Base-by-base conservation (phyloP, 2,329 filamentous ascomycete genomes). In the Daldinia eschscholtzii region DNA sequence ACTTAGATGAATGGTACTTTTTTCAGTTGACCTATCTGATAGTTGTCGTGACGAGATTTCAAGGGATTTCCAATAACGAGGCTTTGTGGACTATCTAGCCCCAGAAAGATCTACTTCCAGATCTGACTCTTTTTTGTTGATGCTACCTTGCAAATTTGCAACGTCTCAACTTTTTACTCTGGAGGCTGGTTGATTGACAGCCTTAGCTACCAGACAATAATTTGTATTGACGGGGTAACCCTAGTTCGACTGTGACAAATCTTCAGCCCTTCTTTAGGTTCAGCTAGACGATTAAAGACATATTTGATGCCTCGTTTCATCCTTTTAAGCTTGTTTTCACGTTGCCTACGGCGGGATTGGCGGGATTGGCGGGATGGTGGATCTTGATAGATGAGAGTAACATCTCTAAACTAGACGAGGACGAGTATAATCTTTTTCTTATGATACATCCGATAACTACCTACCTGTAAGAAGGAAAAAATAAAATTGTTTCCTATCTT, bases 301-400 rank as follows among this genome's bases (percentile, higher is more conserved):
- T 41, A 50, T 35, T 59, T 53, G 57, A 42, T 23, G 20, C 42
- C 53, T 30, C 12, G 53, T 35, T 57, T 53, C 20, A 33, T 42
- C 39, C 53, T 57, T 58, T 66, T 68, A 68, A 65, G 59, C 67
- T 72, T 70, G 61, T 70, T 72, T 70, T 67, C 46, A 61, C 53
- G 56, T 57, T 56, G 30, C 18, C 57, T 57, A 53, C 10, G 33
- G 7, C 33, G 33, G 33, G 6, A 35, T 48, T 35, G 33, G 7
- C 33, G 33, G 33, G 6, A 35, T 48, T 35, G 33, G 7, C 33
- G 33, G 33, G 6, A 35, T 48, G 55, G 68, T 60, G 62, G 58
- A 64, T 52, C 67, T 69, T 67, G 67, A 65, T 63, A 68, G 68
- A 59, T 56, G 42, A 70, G 71, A 67, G 67, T 48, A 71, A 69